phyloP scores from a whole-genome alignment of 1,284 basidiomycete genomes.

The Puccinia triticina region DNA sequence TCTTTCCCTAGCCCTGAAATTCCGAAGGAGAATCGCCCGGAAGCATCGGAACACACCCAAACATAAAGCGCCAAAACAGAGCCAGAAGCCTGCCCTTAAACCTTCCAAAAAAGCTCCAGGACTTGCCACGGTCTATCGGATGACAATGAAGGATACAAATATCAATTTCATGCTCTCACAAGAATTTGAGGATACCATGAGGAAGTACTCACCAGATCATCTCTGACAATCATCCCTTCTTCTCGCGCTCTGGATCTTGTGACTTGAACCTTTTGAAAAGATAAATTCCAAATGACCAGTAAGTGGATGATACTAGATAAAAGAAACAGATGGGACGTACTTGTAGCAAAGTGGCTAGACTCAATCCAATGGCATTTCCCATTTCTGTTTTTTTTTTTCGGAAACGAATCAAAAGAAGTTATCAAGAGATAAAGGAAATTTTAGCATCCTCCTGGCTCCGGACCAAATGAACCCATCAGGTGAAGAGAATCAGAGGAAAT shows the following conservation, averaged over 20 bases:
- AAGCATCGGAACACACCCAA: slow-evolving; percentile 23
- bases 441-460: not conserved
- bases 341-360: slow-evolving; percentile 44
- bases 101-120: slow-evolving; percentile 42
- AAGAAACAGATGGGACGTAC: slow-evolving; percentile 11
- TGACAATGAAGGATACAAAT: not conserved
- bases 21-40: not conserved
- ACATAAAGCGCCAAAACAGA: slow-evolving; percentile 31
- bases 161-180: not conserved
- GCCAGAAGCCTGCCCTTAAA: slow-evolving; percentile 38
- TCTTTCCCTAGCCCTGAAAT: no score
- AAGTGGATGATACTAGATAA: not conserved
- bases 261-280: slow-evolving; percentile 6
- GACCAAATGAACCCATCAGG: not conserved
- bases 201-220: slow-evolving; percentile 28
- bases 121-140: slow-evolving; percentile 22
- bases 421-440: not conserved
- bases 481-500: not conserved
- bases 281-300: not conserved
- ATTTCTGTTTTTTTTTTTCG: slow-evolving; percentile 15
- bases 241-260: slow-evolving; percentile 24
- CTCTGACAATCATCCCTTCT: slow-evolving; percentile 16
- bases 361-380: slow-evolving; percentile 42
- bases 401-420: not conserved
- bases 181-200: not conserved